Conservation (phyloP, 306 rosid genomes). For the Casuarina equisetifolia region DNA sequence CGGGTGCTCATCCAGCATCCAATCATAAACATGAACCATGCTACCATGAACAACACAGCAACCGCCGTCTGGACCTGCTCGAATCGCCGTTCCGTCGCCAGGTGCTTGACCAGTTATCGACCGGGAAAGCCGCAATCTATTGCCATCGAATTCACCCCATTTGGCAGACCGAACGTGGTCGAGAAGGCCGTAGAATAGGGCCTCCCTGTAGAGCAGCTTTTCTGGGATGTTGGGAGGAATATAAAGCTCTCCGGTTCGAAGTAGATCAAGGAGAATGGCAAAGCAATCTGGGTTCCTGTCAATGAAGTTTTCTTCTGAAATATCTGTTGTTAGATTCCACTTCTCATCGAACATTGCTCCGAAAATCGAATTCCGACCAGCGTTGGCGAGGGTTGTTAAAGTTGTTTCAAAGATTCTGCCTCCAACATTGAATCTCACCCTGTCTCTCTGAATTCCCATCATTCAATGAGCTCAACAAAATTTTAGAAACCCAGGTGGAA, state of each 20-base stretch:
- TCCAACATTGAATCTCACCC: slow-evolving; percentile 82
- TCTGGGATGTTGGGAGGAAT: slow-evolving; percentile 59
- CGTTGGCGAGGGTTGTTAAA: slow-evolving; percentile 82
- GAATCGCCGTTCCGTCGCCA: slow-evolving; percentile 93
- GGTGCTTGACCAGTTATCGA: slow-evolving; percentile 78
- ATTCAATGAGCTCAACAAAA: slow-evolving; percentile 24
- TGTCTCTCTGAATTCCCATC: slow-evolving; percentile 71
- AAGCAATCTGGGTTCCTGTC: slow-evolving; percentile 95
- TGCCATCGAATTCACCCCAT: slow-evolving; percentile 87
- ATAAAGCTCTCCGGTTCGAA: slow-evolving; percentile 63
- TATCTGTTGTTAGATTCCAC: slow-evolving; percentile 52
- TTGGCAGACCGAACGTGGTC: slow-evolving; percentile 79
- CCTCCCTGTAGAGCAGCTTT: slow-evolving; percentile 78
- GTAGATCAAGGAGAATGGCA: slow-evolving; percentile 79
- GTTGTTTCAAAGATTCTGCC: slow-evolving; percentile 92
- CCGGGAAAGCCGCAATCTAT: slow-evolving; percentile 49
- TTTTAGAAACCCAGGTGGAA: slow-evolving; percentile 38
- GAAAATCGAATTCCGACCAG: slow-evolving; percentile 80
- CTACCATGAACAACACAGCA: slow-evolving; percentile 90
- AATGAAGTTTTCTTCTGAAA: slow-evolving; percentile 55
- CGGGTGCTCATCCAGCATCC: slow-evolving; percentile 85
- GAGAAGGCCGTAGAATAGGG: slow-evolving; percentile 67
- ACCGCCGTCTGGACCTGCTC: slow-evolving; percentile 90
- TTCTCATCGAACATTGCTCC: slow-evolving; percentile 86
- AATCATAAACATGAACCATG: slow-evolving; percentile 91